Evolutionary conservation across 2,329 filamentous ascomycete genomes (phyloP).

Genomic region (Botryotinia calthae): DNA sequence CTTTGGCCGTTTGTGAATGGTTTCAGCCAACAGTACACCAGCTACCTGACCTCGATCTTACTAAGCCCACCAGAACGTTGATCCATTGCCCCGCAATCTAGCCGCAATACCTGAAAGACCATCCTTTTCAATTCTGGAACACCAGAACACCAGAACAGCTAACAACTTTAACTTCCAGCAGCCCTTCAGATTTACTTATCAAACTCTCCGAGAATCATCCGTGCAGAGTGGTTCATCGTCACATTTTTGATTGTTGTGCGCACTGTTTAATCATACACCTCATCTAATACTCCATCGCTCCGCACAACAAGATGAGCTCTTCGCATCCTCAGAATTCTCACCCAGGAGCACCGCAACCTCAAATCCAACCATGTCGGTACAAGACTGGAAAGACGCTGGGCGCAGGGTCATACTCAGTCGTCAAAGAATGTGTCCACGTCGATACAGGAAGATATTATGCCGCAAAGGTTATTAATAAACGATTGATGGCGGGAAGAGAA

Average conservation of each 20-base stretch:
- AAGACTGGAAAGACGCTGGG: constrained; percentile 98
- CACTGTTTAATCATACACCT: neutral
- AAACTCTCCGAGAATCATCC: neutral
- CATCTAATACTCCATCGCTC: neutral
- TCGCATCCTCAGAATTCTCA: constrained; percentile 8
- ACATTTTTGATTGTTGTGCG: neutral
- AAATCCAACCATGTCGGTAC: constrained; percentile 90
- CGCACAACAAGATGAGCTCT: constrained; percentile 10
- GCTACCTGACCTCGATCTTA: neutral
- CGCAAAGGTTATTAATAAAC: constrained; percentile 98
- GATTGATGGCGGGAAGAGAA: constrained; percentile 93
- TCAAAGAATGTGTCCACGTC: constrained; percentile 98
- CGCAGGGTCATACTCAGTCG: constrained; percentile 94
- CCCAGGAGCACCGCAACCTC: constrained; percentile 28
- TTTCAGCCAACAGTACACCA: neutral
- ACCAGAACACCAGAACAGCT: neutral
- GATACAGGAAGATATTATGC: constrained; percentile 98
- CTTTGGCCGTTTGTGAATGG: neutral
- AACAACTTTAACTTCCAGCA: neutral
- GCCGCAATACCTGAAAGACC: neutral
- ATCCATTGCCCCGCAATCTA: neutral
- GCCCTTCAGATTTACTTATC: constrained; percentile 1
- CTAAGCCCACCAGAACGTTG: neutral
- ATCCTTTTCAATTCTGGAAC: neutral
- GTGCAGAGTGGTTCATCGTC: neutral